phyloP scores from a whole-genome alignment of 164 flowering plant species.

The Tetracentron sinense region DNA sequence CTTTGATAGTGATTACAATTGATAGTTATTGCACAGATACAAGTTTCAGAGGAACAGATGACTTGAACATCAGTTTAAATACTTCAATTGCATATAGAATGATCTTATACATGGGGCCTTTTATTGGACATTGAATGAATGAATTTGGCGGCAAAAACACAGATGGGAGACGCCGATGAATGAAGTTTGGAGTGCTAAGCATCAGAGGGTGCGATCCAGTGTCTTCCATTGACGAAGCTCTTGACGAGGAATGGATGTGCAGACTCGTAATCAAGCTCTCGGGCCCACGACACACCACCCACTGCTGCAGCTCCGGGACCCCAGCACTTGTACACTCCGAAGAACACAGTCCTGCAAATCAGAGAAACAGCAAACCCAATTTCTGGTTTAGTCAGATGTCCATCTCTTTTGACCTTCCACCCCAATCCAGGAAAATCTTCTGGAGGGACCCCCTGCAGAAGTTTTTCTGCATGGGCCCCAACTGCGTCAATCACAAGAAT shows the following conservation, averaged over 20 bases:
- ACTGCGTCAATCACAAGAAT: too few species aligned
- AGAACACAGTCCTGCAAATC: slow-evolving; percentile 61
- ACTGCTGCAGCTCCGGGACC: slow-evolving; percentile 79
- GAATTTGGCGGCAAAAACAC: neutral
- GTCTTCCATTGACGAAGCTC: slow-evolving; percentile 92
- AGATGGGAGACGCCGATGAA: neutral
- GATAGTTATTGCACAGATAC: too few species aligned
- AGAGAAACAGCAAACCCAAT: neutral
- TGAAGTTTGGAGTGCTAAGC: slow-evolving; percentile 25
- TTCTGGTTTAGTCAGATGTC: neutral
- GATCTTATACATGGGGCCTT: too few species aligned
- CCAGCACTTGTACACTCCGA: slow-evolving; percentile 85
- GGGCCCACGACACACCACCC: slow-evolving; percentile 66
- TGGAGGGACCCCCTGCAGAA: too few species aligned
- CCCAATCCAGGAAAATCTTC: too few species aligned
- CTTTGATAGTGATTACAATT: too few species aligned
- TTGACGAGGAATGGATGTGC: slow-evolving; percentile 77
- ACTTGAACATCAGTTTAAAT: too few species aligned
- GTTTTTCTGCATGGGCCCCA: too few species aligned
- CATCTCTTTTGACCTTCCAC: neutral
- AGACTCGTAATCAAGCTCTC: slow-evolving; percentile 62
- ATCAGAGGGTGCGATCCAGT: slow-evolving; percentile 81
- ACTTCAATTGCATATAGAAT: too few species aligned
- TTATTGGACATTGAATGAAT: neutral
- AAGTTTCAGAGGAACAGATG: too few species aligned